These are phyloP conservation scores for Pholiota conissans DNA, from an alignment of 768 basidiomycete species.

Conservation along the genomic window DNA sequence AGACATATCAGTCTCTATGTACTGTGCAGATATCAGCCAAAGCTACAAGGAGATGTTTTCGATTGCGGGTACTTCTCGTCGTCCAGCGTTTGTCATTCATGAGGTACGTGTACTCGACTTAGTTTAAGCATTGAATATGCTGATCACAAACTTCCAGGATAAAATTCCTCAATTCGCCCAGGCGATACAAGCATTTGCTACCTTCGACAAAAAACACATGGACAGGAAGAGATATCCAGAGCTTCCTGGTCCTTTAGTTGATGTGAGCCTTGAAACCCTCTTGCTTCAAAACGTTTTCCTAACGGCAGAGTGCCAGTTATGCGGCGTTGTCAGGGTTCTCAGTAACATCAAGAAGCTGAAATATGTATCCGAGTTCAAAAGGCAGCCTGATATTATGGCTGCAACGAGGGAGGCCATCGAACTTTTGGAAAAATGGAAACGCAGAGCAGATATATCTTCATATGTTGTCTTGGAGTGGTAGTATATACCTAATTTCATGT, in stretches of 20 bases:
- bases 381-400: neutral
- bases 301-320: neutral
- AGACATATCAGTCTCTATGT: slow-evolving; percentile 4
- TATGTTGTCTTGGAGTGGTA: neutral
- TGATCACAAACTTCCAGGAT: neutral
- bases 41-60: slow-evolving; percentile 3
- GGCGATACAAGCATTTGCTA: neutral
- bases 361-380: slow-evolving; percentile 5
- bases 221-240: slow-evolving; percentile 8
- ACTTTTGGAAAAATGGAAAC: slow-evolving; percentile 6
- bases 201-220: slow-evolving; percentile 7
- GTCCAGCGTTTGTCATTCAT: slow-evolving; percentile 2
- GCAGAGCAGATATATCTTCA: slow-evolving; percentile 1
- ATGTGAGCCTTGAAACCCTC: neutral
- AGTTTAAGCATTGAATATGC: too few relatives aligned
- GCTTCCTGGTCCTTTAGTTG: slow-evolving; percentile 4
- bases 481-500: neutral
- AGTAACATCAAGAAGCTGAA: slow-evolving; percentile 7
- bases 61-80: neutral
- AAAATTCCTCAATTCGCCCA: neutral
- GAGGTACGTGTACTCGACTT: neutral
- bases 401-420: neutral
- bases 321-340: neutral
- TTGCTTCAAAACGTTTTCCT: neutral
- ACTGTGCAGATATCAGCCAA: slow-evolving; percentile 3